A percentile compares a stretch with the other conserved stretches of the same genome.
These are phyloP conservation scores for Russula virescens DNA, from an alignment of 768 basidiomycete genomes.

Conservation along the genomic window DNA sequence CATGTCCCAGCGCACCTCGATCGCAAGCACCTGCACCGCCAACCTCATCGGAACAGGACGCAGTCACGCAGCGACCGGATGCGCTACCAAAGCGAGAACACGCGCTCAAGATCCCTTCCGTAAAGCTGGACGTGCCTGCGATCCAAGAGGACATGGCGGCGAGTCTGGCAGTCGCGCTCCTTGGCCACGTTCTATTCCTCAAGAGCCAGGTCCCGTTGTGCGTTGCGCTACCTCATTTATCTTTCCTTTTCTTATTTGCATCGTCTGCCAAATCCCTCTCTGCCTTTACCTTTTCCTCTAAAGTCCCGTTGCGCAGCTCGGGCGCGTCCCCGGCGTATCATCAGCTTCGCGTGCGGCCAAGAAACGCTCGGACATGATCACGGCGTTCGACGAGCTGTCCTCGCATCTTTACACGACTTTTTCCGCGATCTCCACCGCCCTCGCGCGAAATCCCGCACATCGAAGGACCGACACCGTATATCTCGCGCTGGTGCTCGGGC, in stretches of 20 bases:
- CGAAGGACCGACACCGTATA: conserved; percentile 36
- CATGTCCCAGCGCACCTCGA: neutral
- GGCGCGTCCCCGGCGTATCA: conserved; percentile 48
- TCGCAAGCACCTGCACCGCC: neutral
- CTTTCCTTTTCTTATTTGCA: neutral
- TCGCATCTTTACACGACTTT: conserved; percentile 76
- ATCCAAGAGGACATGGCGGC: conserved; percentile 59
- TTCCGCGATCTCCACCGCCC: conserved; percentile 60
- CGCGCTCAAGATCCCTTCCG: conserved; percentile 33
- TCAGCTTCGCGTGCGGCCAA: conserved; percentile 47
- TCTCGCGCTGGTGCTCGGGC: conserved; percentile 60
- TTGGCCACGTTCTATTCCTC: conserved; percentile 68
- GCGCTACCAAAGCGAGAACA: neutral
- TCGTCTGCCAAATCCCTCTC: neutral
- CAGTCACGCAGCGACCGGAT: neutral
- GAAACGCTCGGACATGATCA: conserved; percentile 54
- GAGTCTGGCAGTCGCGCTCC: conserved; percentile 52
- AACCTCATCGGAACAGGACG: conserved; percentile 9
- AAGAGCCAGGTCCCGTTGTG: conserved; percentile 79
- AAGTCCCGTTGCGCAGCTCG: conserved; percentile 64
- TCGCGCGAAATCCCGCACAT: conserved; percentile 35
- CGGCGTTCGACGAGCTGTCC: conserved; percentile 61
- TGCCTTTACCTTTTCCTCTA: neutral
- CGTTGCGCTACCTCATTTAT: conserved; percentile 31
- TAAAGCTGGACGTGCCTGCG: conserved; percentile 44